These are phyloP conservation scores for Mortierella sp. DNA, from an alignment of 371 early-diverging fungal species.

Conservation along the genomic window DNA sequence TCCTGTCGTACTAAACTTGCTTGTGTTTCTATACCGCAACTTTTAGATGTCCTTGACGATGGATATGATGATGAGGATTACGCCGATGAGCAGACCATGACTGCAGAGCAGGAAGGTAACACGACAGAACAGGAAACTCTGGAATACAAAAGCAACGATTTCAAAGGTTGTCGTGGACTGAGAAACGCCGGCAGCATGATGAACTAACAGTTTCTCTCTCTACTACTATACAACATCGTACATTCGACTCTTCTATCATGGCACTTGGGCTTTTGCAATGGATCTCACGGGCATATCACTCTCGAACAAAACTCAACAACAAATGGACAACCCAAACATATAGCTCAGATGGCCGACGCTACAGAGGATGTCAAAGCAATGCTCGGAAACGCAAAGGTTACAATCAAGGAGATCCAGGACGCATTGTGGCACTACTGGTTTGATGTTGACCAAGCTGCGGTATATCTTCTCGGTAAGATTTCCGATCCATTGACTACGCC, in stretches of 20 bases:
- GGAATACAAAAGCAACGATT: not conserved
- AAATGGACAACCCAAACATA: not conserved
- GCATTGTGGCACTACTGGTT: slow-evolving; percentile 77
- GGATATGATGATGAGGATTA: slow-evolving; percentile 73
- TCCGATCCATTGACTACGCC: slow-evolving; percentile 12
- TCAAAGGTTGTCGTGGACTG: not conserved
- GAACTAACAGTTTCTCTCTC: not conserved
- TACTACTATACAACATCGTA: not conserved
- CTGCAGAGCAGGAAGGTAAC: slow-evolving; percentile 36
- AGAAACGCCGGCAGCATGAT: not conserved
- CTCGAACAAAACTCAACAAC: slow-evolving; percentile 10
- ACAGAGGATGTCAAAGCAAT: slow-evolving; percentile 63
- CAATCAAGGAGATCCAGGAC: slow-evolving; percentile 73
- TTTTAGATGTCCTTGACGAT: slow-evolving; percentile 73
- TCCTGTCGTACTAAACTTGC: slow-evolving; percentile 5
- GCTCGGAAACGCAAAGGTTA: slow-evolving; percentile 65
- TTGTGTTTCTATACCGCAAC: not conserved
- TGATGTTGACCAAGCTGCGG: slow-evolving; percentile 68
- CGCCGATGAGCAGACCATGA: slow-evolving; percentile 55
- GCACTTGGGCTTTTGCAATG: not conserved
- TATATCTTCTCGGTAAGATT: slow-evolving; percentile 70
- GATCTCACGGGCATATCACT: not conserved
- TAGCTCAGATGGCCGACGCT: slow-evolving; percentile 67
- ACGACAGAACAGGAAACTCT: not conserved
- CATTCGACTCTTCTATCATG: not conserved